Conservation (phyloP, 2,329 filamentous ascomycete genomes). For the Aspergillus tubingensis region DNA sequence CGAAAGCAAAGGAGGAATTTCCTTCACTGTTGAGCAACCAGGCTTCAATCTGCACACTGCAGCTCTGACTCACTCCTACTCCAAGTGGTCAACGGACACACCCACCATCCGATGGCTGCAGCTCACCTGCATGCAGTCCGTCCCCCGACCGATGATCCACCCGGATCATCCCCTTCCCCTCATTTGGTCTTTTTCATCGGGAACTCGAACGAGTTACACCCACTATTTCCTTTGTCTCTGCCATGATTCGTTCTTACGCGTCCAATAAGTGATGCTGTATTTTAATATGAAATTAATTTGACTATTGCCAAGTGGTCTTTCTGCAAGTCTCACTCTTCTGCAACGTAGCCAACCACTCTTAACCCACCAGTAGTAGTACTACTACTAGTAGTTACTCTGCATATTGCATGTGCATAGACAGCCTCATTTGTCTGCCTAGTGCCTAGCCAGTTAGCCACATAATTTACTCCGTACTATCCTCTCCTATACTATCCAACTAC, state of each 20-base stretch:
- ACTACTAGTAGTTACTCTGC: no score
- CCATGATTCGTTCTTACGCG: not conserved
- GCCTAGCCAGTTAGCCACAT: no score
- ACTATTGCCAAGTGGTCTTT: not conserved
- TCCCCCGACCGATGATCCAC: not conserved
- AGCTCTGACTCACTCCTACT: not conserved
- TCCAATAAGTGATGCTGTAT: not conserved
- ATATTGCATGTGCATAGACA: no score
- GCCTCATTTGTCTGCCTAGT: no score
- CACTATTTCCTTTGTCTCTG: not conserved
- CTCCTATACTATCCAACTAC: no score
- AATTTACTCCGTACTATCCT: no score
- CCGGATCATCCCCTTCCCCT: not conserved
- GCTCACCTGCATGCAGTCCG: not conserved
- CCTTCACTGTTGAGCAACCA: not conserved
- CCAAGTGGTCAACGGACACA: not conserved
- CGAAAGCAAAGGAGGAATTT: not conserved
- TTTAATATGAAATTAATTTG: not conserved
- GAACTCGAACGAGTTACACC: not conserved
- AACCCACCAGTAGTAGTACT: no score
- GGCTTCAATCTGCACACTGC: not conserved
- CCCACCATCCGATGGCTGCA: not conserved
- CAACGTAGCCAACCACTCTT: not conserved
- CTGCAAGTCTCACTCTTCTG: not conserved
- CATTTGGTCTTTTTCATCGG: not conserved